phyloP scores from a whole-genome alignment of 495 filamentous ascomycete genomes.

The Hyaloscypha bicolor region DNA sequence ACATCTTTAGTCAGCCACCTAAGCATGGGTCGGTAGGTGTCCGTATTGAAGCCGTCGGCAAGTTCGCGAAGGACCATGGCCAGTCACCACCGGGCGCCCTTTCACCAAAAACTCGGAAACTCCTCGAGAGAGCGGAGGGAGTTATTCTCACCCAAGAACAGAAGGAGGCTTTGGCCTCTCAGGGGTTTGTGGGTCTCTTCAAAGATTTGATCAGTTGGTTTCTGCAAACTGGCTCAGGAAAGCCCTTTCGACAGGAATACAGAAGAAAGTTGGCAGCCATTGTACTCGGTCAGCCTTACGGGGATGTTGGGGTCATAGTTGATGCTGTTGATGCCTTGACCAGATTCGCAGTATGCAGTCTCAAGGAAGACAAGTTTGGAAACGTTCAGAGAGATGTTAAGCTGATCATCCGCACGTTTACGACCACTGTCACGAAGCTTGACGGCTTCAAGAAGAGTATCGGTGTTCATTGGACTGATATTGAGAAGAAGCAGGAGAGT shows the following conservation, averaged over 20 bases:
- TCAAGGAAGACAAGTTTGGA: constrained; percentile 85
- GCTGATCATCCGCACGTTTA: constrained; percentile 69
- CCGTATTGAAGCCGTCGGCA: constrained; percentile 54
- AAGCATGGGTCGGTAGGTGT: constrained; percentile 27
- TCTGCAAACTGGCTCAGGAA: constrained; percentile 61
- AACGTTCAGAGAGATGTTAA: constrained; percentile 81
- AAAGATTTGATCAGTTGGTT: constrained; percentile 39
- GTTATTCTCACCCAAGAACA: constrained; percentile 48
- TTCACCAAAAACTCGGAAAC: constrained; percentile 23
- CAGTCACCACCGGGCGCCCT: constrained; percentile 44
- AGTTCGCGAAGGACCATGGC: constrained; percentile 60
- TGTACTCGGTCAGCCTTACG: constrained; percentile 70
- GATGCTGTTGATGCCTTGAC: constrained; percentile 73
- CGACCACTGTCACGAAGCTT: constrained; percentile 64
- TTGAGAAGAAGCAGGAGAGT: constrained; percentile 46
- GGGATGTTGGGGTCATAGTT: constrained; percentile 62
- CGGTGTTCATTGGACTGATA: constrained; percentile 81
- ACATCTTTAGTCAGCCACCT: constrained; percentile 51
- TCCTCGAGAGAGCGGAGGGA: constrained; percentile 38
- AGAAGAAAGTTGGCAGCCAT: constrained; percentile 58
- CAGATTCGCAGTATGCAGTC: constrained; percentile 66
- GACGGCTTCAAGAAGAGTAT: constrained; percentile 65
- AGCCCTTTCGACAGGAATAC: constrained; percentile 72
- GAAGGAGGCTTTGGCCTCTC: constrained; percentile 44
- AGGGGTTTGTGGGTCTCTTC: constrained; percentile 42